phyloP scores from a whole-genome alignment of 2,329 filamentous ascomycete species.

The Westerdykella ornata region DNA sequence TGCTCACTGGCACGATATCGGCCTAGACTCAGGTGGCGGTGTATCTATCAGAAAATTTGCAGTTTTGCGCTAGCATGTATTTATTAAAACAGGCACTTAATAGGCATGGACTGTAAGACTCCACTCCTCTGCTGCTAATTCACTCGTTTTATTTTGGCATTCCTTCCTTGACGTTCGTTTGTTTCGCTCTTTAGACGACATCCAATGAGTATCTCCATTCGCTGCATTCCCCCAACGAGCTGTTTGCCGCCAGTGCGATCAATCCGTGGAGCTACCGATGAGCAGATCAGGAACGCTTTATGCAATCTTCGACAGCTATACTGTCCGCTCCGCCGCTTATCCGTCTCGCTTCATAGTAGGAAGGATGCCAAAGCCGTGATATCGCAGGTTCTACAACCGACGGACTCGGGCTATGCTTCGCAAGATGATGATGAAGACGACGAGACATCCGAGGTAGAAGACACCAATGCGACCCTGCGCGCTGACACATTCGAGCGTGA shows the following conservation, averaged over 20 bases:
- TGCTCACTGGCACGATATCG: too few species aligned
- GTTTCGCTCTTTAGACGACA: not conserved
- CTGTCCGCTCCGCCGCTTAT: constrained; percentile 28
- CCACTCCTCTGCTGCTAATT: not conserved
- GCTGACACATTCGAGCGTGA: constrained; percentile 30
- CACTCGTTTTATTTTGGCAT: not conserved
- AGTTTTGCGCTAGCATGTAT: not conserved
- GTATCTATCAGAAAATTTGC: not conserved
- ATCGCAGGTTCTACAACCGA: constrained; percentile 5
- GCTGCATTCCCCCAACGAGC: constrained; percentile 30
- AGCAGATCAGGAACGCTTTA: constrained; percentile 19
- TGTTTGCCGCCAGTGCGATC: constrained; percentile 25
- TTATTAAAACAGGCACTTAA: not conserved
- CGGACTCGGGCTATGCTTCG: constrained; percentile 34
- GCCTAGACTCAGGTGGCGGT: not conserved
- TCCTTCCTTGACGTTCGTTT: not conserved
- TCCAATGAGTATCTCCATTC: constrained; percentile 22
- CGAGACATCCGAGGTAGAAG: constrained; percentile 10
- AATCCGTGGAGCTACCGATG: constrained; percentile 16
- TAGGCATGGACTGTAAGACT: not conserved
- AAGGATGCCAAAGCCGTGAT: not conserved
- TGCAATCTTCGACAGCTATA: constrained; percentile 26
- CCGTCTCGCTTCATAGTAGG: constrained; percentile 11
- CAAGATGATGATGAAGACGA: constrained; percentile 26
- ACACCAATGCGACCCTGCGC: constrained; percentile 24